Base-by-base conservation (phyloP, 2,329 filamentous ascomycete species). In the Podosphaera fusca region DNA sequence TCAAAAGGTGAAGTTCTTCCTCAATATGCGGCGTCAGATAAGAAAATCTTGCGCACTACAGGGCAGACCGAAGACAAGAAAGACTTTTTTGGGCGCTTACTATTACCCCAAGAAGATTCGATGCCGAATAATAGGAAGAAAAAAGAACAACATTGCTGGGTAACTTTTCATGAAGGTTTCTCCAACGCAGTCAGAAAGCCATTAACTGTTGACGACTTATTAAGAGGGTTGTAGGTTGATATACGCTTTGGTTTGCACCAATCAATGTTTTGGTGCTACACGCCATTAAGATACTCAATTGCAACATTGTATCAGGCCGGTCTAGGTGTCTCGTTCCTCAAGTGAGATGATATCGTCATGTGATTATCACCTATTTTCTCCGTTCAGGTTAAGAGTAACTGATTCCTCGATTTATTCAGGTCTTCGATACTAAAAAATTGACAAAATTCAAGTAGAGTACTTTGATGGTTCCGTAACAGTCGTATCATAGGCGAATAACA, bases 141-240 rank as follows among this genome's bases (percentile, higher is more conserved):
- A 49, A 69, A 73, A 57, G 76, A 76, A 53, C 75, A 74, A 55
- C 78, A 82, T 63, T 84, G 89, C 3, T 95, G 88, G 88, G 81
- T 94, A 47, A 90, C 80, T 61, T 95, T 82, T 68, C 82, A 95
- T 65, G 89, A 95, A 71, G 89, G 89, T 0, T 81, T 87, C 67
- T 92, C 87, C 57, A 95, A 95, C 74, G 89, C 89, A 9, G 89
- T 95, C 59, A 77, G 85, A 68, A 95, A 94, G 68, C 86, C 87
- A 2, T 81, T 95, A 60, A 85, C 85, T 7, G 68, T 95, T 67
- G 76, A 78, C 60, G 89, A 95, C 68, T 77, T 95, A 64, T 70
- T 95, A 74, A 75, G 73, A 57, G 82, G 78, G 2, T 65, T 88
- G 58, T 84, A 69, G 21, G 21, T 21, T 21, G 21, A 21, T 21